phyloP scores from a whole-genome alignment of 805 yeast genomes.

The Wickerhamiella allomyrinae region DNA sequence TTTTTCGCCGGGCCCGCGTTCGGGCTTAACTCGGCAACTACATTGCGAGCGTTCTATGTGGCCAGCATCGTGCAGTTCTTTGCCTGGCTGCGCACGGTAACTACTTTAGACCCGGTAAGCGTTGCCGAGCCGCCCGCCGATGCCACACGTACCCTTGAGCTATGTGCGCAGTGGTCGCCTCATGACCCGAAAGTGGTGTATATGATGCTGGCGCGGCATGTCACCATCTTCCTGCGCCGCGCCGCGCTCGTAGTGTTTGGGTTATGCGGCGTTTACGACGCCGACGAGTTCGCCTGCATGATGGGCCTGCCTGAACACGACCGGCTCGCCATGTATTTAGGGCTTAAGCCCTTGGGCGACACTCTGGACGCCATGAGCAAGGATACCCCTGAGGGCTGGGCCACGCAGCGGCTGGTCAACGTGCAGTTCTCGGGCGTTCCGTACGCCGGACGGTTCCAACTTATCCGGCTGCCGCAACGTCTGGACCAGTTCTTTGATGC shows the following conservation, averaged over 20 bases:
- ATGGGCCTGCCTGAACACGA: constrained; percentile 16
- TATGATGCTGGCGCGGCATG: constrained; percentile 9
- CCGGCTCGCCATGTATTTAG: constrained; percentile 12
- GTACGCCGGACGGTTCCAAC: constrained; percentile 51
- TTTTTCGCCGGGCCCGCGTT: constrained; percentile 6
- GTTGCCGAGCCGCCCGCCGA: neutral
- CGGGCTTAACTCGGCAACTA: constrained; percentile 6
- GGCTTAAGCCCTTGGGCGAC: constrained; percentile 15
- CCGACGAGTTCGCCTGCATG: constrained; percentile 15
- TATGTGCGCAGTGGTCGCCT: neutral
- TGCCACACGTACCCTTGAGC: neutral
- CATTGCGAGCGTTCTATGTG: constrained; percentile 5
- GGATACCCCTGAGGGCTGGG: neutral
- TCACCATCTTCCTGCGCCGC: constrained; percentile 12
- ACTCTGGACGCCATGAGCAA: constrained; percentile 1
- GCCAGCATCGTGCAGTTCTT: constrained; percentile 7
- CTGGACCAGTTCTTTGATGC: constrained; percentile 53
- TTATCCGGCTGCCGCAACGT: constrained; percentile 51
- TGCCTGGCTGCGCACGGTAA: neutral
- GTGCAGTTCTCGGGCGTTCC: constrained; percentile 25
- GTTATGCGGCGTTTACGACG: constrained; percentile 16
- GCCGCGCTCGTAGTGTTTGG: constrained; percentile 12
- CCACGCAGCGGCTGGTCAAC: neutral
- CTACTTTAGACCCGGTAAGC: neutral
- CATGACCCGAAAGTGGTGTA: neutral